These are phyloP conservation scores for Clonostachys sp. DNA, from an alignment of 2,329 filamentous ascomycete genomes.

Conservation along the genomic window DNA sequence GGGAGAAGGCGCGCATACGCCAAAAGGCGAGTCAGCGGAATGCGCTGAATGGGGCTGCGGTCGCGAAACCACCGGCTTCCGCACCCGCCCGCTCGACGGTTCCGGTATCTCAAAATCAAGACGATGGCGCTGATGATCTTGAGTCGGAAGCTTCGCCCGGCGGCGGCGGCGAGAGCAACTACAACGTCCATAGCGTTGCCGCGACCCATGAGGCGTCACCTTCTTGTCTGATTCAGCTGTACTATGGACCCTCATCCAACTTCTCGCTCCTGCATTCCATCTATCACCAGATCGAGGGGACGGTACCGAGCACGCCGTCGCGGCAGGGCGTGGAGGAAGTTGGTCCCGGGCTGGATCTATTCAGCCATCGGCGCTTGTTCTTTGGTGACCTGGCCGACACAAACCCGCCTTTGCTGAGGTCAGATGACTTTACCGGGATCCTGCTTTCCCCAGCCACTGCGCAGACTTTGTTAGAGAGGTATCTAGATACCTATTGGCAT, in stretches of 20 bases:
- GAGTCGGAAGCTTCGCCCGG: conserved; percentile 3
- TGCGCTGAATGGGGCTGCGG: conserved; percentile 11
- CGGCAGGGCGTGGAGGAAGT: conserved; percentile 19
- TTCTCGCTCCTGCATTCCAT: conserved; percentile 31
- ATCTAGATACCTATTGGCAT: conserved; percentile 31
- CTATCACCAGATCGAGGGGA: conserved; percentile 22
- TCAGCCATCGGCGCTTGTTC: conserved; percentile 18
- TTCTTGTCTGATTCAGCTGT: conserved; percentile 35
- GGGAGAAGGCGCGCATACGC: conserved; percentile 18
- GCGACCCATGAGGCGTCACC: conserved; percentile 38
- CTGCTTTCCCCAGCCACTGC: conserved; percentile 31
- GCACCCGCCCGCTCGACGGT: conserved; percentile 8
- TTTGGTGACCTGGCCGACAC: conserved; percentile 28
- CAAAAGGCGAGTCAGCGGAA: not conserved
- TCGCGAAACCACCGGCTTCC: conserved; percentile 10
- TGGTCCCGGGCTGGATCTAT: conserved; percentile 21
- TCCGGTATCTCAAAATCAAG: conserved; percentile 2
- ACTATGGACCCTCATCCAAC: conserved; percentile 40
- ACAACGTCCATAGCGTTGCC: conserved; percentile 34
- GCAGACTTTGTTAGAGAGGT: conserved; percentile 28
- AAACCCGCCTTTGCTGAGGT: conserved; percentile 14
- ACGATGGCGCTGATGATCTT: not conserved
- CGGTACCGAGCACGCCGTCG: conserved; percentile 9
- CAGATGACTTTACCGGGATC: conserved; percentile 18
- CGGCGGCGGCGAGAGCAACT: conserved; percentile 13